Conservation (phyloP, 2,329 filamentous ascomycete genomes). For the Fusarium sp. region DNA sequence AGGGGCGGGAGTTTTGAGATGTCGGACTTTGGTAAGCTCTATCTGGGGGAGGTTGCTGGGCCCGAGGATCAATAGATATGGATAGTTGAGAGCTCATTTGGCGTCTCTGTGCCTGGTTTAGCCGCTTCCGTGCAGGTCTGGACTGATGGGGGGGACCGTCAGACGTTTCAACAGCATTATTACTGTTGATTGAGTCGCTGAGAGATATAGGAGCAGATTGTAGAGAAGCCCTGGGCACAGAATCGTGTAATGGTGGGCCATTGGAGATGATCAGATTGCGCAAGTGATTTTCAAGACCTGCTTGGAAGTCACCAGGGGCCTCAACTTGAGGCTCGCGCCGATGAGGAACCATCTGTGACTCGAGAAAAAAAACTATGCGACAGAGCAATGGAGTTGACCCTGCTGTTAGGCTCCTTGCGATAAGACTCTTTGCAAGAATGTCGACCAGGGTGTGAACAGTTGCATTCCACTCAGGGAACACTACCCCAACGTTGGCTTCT, state of each 20-base stretch:
- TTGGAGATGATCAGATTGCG: constrained; percentile 69
- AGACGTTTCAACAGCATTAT: neutral
- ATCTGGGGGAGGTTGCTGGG: constrained; percentile 44
- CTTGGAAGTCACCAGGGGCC: neutral
- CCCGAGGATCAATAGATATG: constrained; percentile 63
- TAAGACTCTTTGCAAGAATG: constrained; percentile 4
- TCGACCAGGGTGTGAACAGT: constrained; percentile 2
- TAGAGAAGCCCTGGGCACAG: constrained; percentile 8
- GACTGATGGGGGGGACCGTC: constrained; percentile 25
- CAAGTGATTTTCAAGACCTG: constrained; percentile 64
- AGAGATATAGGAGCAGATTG: neutral
- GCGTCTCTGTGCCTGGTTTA: constrained; percentile 70
- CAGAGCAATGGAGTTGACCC: neutral
- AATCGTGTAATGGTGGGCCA: constrained; percentile 42
- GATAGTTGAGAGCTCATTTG: constrained; percentile 69
- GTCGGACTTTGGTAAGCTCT: constrained; percentile 45
- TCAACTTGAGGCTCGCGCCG: neutral
- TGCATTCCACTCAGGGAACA: constrained; percentile 8
- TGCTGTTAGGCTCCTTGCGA: neutral
- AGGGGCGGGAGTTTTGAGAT: constrained; percentile 40
- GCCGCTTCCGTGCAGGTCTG: constrained; percentile 58
- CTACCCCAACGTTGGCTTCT: neutral
- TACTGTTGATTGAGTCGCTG: neutral
- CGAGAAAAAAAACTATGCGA: neutral
- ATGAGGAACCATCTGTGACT: constrained; percentile 15